A percentile compares a stretch with the other conserved stretches of the same genome.
Evolutionary conservation across 805 yeast genomes (phyloP).

Genomic region (Komagataella mondaviorum): DNA sequence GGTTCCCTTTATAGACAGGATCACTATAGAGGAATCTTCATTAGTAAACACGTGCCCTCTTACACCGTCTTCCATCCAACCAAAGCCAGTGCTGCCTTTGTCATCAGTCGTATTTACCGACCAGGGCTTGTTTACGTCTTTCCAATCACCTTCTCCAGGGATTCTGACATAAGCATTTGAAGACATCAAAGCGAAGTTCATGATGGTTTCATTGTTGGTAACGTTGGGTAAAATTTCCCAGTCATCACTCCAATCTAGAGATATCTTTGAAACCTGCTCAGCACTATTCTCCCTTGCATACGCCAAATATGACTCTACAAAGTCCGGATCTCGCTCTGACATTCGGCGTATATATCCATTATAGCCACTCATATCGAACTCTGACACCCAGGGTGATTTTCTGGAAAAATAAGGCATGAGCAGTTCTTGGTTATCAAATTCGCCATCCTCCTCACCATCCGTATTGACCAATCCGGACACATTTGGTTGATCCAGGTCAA

Average conservation of each 20-base stretch:
- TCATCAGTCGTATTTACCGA: conserved; percentile 22
- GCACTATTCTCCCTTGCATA: conserved; percentile 35
- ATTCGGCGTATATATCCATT: not conserved
- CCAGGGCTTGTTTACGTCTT: conserved; percentile 56
- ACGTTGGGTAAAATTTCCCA: conserved; percentile 57
- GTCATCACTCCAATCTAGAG: conserved; percentile 53
- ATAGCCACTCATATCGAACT: not conserved
- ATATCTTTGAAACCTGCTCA: conserved; percentile 20
- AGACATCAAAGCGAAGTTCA: conserved; percentile 71
- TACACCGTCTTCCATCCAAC: conserved; percentile 79
- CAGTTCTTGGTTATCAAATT: not conserved
- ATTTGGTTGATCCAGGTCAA: conserved; percentile 4
- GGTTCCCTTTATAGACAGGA: conserved; percentile 84
- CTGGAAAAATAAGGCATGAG: not conserved
- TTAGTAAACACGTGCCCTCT: conserved; percentile 83
- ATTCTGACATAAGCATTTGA: conserved; percentile 80
- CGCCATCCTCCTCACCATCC: conserved; percentile 1
- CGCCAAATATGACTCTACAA: conserved; percentile 50
- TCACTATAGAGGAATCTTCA: conserved; percentile 39
- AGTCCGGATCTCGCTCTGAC: conserved; percentile 34
- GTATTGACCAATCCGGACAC: not conserved
- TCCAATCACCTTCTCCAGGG: conserved; percentile 79
- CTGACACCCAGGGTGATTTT: not conserved
- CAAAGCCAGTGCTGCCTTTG: conserved; percentile 35
- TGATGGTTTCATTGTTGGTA: conserved; percentile 57